Evolutionary conservation across 176 grass and related monocot species (phyloP).

Genomic region (Aegilops umbellulata): DNA sequence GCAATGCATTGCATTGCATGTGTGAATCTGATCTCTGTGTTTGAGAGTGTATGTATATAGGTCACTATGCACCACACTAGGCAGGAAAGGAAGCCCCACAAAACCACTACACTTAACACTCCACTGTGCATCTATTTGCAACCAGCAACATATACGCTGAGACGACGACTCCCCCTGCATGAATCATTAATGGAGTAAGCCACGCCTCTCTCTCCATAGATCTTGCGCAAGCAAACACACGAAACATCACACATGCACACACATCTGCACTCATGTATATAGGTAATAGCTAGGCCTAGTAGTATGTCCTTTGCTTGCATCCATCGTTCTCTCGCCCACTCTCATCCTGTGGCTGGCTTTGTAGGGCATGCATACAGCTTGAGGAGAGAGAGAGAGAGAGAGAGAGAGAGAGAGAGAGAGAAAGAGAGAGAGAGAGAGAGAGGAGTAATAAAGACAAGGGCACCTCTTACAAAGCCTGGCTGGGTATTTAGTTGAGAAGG

Average conservation of each 20-base stretch:
- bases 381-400: not conserved
- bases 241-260: slow-evolving; percentile 42
- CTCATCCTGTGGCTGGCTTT: slow-evolving; percentile 38
- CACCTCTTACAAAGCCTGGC: slow-evolving; percentile 84
- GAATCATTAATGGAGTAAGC: slow-evolving; percentile 45
- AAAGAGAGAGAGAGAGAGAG: not conserved
- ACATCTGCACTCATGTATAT: slow-evolving; percentile 25
- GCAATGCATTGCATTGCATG: slow-evolving; percentile 22
- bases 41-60: slow-evolving; percentile 16
- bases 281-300: slow-evolving; percentile 30
- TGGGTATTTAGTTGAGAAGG: slow-evolving; percentile 72
- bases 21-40: slow-evolving; percentile 18
- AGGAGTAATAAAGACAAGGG: slow-evolving; percentile 70
- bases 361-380: slow-evolving; percentile 37
- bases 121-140: slow-evolving; percentile 34
- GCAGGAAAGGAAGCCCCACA: slow-evolving; percentile 35
- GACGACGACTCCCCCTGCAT: slow-evolving; percentile 22
- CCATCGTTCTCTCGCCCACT: slow-evolving; percentile 6
- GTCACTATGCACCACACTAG: slow-evolving; percentile 22
- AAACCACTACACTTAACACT: slow-evolving; percentile 45
- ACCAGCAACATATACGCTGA: slow-evolving; percentile 42
- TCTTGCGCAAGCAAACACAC: slow-evolving; percentile 23
- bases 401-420: not conserved
- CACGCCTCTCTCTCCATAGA: slow-evolving; percentile 20
- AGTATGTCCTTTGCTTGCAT: slow-evolving; percentile 33